phyloP scores from a whole-genome alignment of 257 asterid species.

The Forsythia viridissima region DNA sequence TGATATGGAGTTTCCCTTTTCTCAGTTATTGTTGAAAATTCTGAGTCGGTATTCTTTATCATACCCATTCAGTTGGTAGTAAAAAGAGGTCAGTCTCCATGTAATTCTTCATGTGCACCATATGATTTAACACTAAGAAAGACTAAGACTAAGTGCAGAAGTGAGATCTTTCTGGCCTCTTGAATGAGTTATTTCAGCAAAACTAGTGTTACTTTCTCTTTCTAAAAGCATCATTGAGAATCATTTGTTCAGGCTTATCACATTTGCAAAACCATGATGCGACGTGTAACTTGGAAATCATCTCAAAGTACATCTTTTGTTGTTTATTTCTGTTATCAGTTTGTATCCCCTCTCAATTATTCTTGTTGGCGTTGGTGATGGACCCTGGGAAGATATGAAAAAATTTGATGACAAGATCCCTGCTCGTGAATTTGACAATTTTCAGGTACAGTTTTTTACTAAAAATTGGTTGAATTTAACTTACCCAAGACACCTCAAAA shows the following conservation, averaged over 20 bases:
- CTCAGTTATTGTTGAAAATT: background rate
- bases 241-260: background rate
- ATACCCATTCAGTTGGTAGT: background rate
- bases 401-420: slow-evolving; percentile 82
- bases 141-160: background rate
- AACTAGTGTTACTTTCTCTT: background rate
- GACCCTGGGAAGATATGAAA: slow-evolving; percentile 93
- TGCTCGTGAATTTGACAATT: slow-evolving; percentile 71
- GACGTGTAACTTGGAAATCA: slow-evolving; percentile 1
- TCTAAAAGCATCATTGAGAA: background rate
- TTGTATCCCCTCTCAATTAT: slow-evolving; percentile 73
- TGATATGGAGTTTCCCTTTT: background rate
- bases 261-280: slow-evolving; percentile 5
- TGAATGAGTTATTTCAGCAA: background rate
- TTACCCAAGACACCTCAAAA: slow-evolving; percentile 15
- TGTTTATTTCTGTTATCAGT: slow-evolving; percentile 36
- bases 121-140: slow-evolving; percentile 8
- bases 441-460: slow-evolving; percentile 51
- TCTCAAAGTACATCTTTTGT: slow-evolving; percentile 14
- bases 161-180: slow-evolving; percentile 5
- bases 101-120: slow-evolving; percentile 6
- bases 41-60: background rate
- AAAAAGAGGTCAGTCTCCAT: slow-evolving; percentile 6
- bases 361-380: slow-evolving; percentile 91
- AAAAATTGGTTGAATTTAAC: background rate